Evolutionary conservation across 2,329 filamentous ascomycete species (phyloP).

Genomic region (Botrytis tulipae): DNA sequence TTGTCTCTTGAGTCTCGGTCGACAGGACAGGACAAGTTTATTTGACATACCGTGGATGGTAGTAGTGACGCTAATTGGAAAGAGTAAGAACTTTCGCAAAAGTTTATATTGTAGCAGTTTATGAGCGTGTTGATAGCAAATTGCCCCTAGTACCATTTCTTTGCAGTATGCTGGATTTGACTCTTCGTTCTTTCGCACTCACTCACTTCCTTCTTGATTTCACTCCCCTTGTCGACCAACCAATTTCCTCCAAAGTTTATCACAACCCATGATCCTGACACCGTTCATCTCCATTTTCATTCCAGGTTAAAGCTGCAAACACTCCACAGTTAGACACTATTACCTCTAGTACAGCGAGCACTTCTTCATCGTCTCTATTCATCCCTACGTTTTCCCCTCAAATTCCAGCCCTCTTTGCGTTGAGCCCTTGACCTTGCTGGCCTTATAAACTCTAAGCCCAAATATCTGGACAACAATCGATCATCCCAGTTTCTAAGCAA

Average conservation of each 20-base stretch:
- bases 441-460: slow-evolving; percentile 3
- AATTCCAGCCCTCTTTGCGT: not conserved
- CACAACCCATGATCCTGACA: not conserved
- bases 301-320: slow-evolving; percentile 5
- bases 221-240: not conserved
- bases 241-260: not conserved
- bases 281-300: not conserved
- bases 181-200: not conserved
- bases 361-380: not conserved
- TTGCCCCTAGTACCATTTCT: not conserved
- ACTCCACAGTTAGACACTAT: not conserved
- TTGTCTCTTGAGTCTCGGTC: not conserved
- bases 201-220: not conserved
- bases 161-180: not conserved
- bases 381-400: slow-evolving; percentile 7
- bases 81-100: not conserved
- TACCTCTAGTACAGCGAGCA: not conserved
- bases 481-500: slow-evolving; percentile 8
- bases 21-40: not conserved
- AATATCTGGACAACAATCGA: slow-evolving; percentile 14
- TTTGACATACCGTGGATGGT: not conserved
- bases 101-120: not conserved
- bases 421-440: slow-evolving; percentile 17
- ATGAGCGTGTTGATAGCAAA: not conserved
- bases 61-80: not conserved